Evolutionary conservation across 192 early-diverging fungal species (phyloP), one percentile per base, ranked within the genome.

Genomic region (Rhizoclosmatium globosum): DNA sequence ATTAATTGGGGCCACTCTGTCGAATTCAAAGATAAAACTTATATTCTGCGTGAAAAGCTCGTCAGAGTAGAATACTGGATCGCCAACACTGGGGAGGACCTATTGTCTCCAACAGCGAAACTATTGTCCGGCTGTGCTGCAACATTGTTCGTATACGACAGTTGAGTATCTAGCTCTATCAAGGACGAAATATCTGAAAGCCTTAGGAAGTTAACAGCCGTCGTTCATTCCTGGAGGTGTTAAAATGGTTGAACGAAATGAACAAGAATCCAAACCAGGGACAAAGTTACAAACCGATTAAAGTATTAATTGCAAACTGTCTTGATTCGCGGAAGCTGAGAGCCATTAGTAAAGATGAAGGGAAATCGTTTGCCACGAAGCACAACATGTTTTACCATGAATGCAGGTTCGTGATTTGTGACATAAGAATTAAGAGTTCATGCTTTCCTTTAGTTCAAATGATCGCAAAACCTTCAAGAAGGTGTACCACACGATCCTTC

Each of bases 61-160:
- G 57, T 79, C 13, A 11, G 66, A 2, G 58, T 79, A 7, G 77
- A 71, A 47, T 79, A 66, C 41, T 79, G 66, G 77, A 71, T 66
- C 15, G 77, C 68, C 15, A 68, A 68, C 15, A 71, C 77, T 15
- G 11, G 23, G 13, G 77, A 79, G 2, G 56, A 41, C 6, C 2
- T 66, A 13, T 23, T 79, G 38, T 4, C 68, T 6, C 47, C 31
- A 31, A 46, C 57, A 1, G 66, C 77, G 4, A 15, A 43, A 61
- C 53, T 79, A 2, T 56, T 79, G n/a, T 79, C 77, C 4, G 71
- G 67, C 23, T 21, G 23, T 57, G 66, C 77, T 3, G 77, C 77
- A 13, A 48, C 58, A 9, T 39, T 79, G 2, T 69, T 79, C 45
- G 60, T 79, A 7, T 79, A 41, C 44, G 68, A 79, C 43, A 47